Base-by-base conservation (phyloP, 768 basidiomycete species). In the Lactarius psammicola region DNA sequence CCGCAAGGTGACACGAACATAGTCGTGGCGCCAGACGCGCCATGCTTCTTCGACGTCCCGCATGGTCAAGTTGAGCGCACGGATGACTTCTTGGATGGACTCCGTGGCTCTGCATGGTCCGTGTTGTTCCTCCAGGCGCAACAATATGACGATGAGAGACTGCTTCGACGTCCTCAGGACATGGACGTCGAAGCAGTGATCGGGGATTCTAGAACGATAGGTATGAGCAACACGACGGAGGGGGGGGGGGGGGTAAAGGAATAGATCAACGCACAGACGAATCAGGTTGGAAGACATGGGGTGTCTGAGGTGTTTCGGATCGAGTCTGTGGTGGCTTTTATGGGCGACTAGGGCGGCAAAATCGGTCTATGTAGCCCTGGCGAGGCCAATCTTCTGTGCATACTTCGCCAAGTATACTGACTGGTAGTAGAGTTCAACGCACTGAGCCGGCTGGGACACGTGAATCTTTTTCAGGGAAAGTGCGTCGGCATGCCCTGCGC, bases 41-140 rank as follows among this genome's bases (percentile, higher is more conserved):
- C 56, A 66, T 10, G 10, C 28, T 4, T 3, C 31, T 56, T 66
- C 65, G 4, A 66, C 56, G 1, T 66, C 65, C 4, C 30, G 60
- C 13, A 58, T 49, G 0, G 60, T 62, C 10, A 28, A 17, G 13
- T 51, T 44, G 30, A 66, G 60, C 0, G 56, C 60, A 30, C 8
- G 15, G 56, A 66, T 44, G 33, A 62, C 9, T 0, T 53, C 49
- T 5, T 49, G 31, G 17, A 53, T 28, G 17, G 46, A 53, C 55
- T 11, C 49, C 4, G 1, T 58, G 2, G 26, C 49, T 23, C 6
- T 13, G n/a, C 28, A 56, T 4, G 18, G 31, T 10, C 56, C 56
- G n/a, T 26, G 11, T 18, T 36, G 23, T 4, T 8, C 23, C 2
- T 36, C 46, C 1, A 61, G 38, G n/a, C 10, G 17, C 4, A 9